Evolutionary conservation across 768 basidiomycete species (phyloP).

Genomic region (Mycena venus): DNA sequence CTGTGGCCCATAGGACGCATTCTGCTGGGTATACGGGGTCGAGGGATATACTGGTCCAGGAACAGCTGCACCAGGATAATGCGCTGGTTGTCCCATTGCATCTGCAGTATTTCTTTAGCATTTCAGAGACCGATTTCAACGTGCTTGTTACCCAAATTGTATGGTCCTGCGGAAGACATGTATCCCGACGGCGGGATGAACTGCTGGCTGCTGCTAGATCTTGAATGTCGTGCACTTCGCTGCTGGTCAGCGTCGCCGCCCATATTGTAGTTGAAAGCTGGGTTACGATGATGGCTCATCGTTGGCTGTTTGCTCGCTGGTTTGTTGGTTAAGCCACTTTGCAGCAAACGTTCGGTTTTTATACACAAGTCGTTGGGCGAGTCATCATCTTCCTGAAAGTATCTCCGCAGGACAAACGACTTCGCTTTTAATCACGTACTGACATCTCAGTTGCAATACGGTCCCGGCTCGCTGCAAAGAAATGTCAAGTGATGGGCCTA

Average conservation of each 20-base stretch:
- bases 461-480: neutral
- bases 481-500: neutral
- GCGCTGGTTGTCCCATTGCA: neutral
- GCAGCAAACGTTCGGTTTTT: neutral
- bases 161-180: neutral
- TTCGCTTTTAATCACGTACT: neutral
- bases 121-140: too few species aligned
- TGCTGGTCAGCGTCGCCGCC: neutral
- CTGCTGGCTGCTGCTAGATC: neutral
- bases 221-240: neutral
- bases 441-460: neutral
- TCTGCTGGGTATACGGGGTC: neutral
- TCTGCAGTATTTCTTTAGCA: neutral
- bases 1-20: neutral
- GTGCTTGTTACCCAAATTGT: neutral
- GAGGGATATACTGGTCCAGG: neutral
- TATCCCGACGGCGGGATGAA: neutral
- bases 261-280: neutral
- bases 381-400: neutral
- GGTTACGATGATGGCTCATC: slow-evolving; percentile 6
- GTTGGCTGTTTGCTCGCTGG: neutral
- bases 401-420: neutral
- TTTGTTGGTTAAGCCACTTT: neutral
- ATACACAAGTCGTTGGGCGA: neutral
- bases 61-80: neutral